Base-by-base conservation (phyloP, 805 yeast genomes). In the Lachancea quebecensis region DNA sequence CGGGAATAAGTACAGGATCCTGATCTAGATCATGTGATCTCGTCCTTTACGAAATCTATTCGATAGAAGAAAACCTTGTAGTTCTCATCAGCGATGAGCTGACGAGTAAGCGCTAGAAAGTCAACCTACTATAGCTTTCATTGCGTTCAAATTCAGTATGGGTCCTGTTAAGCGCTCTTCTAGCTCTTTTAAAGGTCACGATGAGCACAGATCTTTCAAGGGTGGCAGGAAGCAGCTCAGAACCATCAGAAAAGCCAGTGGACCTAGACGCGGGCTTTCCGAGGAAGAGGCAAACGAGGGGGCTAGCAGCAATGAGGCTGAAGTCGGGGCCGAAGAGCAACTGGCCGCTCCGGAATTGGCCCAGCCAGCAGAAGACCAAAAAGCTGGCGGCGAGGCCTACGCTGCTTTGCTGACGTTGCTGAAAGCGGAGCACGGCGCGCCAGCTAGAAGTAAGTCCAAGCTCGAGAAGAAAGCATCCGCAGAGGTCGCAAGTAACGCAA, bases 381-480 rank as follows among this genome's bases (percentile, higher is more conserved):
- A 21, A 17, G 29, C 33, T 16, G 31, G 31, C 9, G 28, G 38
- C 35, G 41, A 42, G 29, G 85, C 84, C 0, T 84, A 85, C 61
- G 73, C 75, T 52, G 90, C 91, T 1, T 66, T 85, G 40, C 60
- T 85, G 56, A 78, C 86, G 1, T 69, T 85, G 40, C 68, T 84
- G 49, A 73, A 69, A 36, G 62, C 76, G 9, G 80, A 75, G 42
- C 74, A 72, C 50, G 59, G 64, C 16, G 58, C 6, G 25, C 25
- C 10, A 47, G 45, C n/a, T 44, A 46, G 17, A 51, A 51, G 3
- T 46, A 42, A 1, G 44, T 49, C 39, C 42, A 52, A 54, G 4
- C 67, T 62, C 14, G 68, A 21, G 6, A 21, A 21, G 25, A 21
- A 21, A 21, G 7, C 25, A 4, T 21, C 25, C 6, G 25, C 25